These are phyloP conservation scores for Brettanomyces custersianus DNA, from an alignment of 805 yeast species.

Conservation along the genomic window DNA sequence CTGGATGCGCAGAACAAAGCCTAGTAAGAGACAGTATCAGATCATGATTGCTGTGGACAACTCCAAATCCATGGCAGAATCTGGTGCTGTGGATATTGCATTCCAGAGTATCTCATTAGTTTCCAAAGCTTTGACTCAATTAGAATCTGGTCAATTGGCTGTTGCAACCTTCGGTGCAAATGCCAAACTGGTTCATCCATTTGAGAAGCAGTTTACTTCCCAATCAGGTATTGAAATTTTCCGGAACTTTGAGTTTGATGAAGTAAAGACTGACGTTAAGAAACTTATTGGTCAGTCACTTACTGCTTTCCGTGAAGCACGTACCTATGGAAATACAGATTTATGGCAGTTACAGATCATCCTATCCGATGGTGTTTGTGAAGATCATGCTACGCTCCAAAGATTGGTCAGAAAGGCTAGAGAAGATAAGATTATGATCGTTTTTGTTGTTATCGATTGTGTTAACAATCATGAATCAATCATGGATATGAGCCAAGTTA, in stretches of 20 bases:
- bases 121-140: constrained; percentile 84
- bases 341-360: constrained; percentile 92
- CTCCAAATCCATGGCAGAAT: constrained; percentile 95
- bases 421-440: constrained; percentile 88
- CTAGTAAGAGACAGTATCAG: constrained; percentile 94
- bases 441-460: constrained; percentile 90
- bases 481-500: constrained; percentile 90
- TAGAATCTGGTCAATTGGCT: constrained; percentile 90
- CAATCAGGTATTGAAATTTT: constrained; percentile 79
- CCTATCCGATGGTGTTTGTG: constrained; percentile 95
- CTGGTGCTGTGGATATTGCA: constrained; percentile 82
- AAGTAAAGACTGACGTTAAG: constrained; percentile 76
- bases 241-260: constrained; percentile 86
- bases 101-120: constrained; percentile 92
- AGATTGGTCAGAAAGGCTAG: constrained; percentile 85
- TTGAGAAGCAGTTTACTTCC: constrained; percentile 73
- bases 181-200: constrained; percentile 79
- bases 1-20: constrained; percentile 96
- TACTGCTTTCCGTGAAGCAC: constrained; percentile 55
- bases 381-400: constrained; percentile 78
- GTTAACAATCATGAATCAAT: constrained; percentile 77
- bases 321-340: constrained; percentile 39
- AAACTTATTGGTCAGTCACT: constrained; percentile 66
- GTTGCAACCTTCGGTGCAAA: constrained; percentile 85
- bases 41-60: constrained; percentile 97